These are phyloP conservation scores for Senna tora DNA, from an alignment of 306 rosid genomes.

Conservation along the genomic window DNA sequence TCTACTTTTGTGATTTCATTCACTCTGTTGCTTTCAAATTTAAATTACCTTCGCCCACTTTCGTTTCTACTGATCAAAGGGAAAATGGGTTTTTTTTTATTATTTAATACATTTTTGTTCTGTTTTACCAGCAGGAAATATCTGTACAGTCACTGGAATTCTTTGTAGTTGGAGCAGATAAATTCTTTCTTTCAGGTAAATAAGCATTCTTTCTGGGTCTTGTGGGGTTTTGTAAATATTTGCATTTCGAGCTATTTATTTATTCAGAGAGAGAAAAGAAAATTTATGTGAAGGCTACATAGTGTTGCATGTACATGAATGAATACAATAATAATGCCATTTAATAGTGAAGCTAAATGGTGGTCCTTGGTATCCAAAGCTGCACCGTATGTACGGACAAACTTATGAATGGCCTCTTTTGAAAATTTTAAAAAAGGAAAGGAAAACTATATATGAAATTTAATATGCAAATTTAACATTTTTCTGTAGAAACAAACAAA, in stretches of 20 bases:
- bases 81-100: background rate
- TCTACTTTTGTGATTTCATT: conserved; percentile 31
- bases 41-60: conserved; percentile 19
- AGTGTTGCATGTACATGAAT: conserved; percentile 31
- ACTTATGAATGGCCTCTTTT: background rate
- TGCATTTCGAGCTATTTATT: background rate
- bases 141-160: conserved; percentile 13
- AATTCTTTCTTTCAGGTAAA: conserved; percentile 44
- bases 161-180: conserved; percentile 38
- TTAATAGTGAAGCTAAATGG: conserved; percentile 25
- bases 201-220: background rate
- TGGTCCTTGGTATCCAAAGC: conserved; percentile 6
- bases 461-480: background rate
- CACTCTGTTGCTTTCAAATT: conserved; percentile 1
- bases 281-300: background rate
- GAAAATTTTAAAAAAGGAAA: background rate
- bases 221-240: conserved; percentile 3
- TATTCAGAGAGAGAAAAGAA: background rate
- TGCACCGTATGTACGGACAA: conserved; percentile 19
- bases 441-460: conserved; percentile 1
- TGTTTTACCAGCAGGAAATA: conserved; percentile 34
- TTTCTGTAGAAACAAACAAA: conserved; percentile 18
- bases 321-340: conserved; percentile 1
- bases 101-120: background rate
- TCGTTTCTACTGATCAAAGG: conserved; percentile 34